Conservation (phyloP, 208 protist species). For the Leishmania tropica region DNA sequence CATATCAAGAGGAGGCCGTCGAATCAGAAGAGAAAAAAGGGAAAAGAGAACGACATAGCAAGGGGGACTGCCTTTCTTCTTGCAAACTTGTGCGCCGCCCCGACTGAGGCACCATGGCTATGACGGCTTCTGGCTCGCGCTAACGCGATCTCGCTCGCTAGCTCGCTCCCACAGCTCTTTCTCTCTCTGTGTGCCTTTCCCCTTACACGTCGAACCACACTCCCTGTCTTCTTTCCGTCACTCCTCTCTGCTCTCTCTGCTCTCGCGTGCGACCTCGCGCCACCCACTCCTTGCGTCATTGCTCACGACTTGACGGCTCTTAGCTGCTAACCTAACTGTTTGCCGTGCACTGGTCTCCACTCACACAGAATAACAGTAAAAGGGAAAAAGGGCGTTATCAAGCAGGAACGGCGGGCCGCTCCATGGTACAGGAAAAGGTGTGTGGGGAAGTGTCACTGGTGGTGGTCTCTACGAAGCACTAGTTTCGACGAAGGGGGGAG, state of each 20-base stretch:
- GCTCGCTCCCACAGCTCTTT: neutral
- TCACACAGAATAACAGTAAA: conserved; percentile 1
- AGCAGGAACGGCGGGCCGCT: neutral
- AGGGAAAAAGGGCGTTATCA: neutral
- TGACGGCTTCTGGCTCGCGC: neutral
- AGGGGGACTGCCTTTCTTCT: neutral
- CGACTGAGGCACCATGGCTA: neutral
- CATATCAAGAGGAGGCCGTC: neutral
- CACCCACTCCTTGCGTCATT: neutral
- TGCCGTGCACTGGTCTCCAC: neutral
- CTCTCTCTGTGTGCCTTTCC: neutral
- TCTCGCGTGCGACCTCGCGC: neutral
- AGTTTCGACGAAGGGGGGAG: neutral
- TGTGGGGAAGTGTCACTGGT: neutral
- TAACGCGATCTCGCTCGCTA: neutral
- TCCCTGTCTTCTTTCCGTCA: conserved; percentile 3
- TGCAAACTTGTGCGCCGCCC: neutral
- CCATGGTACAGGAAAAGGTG: neutral
- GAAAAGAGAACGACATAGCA: neutral
- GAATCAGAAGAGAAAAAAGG: neutral
- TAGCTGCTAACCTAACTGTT: neutral
- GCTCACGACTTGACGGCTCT: neutral
- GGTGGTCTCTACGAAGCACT: neutral
- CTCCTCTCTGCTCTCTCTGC: neutral
- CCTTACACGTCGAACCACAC: neutral